Conservation (phyloP, 1,139 yeast species). For the Protomyces arabidopsidicola region DNA sequence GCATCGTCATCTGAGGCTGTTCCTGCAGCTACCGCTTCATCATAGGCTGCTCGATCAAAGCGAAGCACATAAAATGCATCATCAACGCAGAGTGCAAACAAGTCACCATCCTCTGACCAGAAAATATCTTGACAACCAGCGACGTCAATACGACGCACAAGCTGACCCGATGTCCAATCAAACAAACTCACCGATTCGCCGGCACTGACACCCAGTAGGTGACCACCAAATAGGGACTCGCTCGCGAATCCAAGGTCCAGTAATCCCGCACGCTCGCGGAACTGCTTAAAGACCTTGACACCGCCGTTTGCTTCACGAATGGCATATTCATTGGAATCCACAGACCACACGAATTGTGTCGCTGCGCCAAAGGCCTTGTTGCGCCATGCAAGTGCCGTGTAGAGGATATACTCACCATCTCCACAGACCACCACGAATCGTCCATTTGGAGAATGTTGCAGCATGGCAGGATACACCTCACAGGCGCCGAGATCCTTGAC, state of each 20-base stretch:
- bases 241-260: conserved; percentile 60
- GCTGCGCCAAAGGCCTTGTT: conserved; percentile 90
- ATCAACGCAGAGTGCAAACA: conserved; percentile 69
- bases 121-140: conserved; percentile 60
- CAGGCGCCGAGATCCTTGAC: conserved; percentile 87
- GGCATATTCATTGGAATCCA: conserved; percentile 83
- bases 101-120: conserved; percentile 93
- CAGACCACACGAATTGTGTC: conserved; percentile 89
- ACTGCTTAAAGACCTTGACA: conserved; percentile 73
- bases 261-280: conserved; percentile 66
- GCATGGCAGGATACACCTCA: conserved; percentile 83
- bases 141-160: conserved; percentile 80
- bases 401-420: conserved; percentile 94
- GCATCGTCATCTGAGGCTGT: conserved; percentile 63
- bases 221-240: conserved; percentile 80
- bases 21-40: conserved; percentile 57
- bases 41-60: conserved; percentile 63
- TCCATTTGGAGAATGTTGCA: conserved; percentile 93
- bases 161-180: conserved; percentile 84
- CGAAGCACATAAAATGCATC: conserved; percentile 78
- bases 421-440: conserved; percentile 94
- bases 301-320: conserved; percentile 64
- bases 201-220: conserved; percentile 70
- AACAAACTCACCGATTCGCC: conserved; percentile 73
- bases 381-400: conserved; percentile 97